Conservation (phyloP, 768 basidiomycete species). For the Lactarius indigo region DNA sequence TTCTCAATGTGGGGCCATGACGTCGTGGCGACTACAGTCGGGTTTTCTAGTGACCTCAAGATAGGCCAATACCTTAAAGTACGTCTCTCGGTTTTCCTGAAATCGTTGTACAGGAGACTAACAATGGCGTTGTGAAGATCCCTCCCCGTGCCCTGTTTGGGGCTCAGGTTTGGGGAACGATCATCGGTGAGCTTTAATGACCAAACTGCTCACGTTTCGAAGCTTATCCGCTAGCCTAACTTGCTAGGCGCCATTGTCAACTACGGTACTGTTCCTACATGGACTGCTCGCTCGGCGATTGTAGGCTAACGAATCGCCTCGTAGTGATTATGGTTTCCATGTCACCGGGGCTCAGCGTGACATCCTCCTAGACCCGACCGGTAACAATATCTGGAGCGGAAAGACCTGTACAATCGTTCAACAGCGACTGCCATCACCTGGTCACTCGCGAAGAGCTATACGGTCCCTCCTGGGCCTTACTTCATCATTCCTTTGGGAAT, state of each 20-base stretch:
- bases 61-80: slow-evolving; percentile 45
- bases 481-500: slow-evolving; percentile 53
- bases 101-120: too few relatives aligned
- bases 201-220: neutral
- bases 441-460: slow-evolving; percentile 61
- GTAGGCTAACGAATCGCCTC: slow-evolving; percentile 13
- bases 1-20: slow-evolving; percentile 70
- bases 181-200: slow-evolving; percentile 40
- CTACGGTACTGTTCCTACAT: too few relatives aligned
- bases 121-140: slow-evolving; percentile 41
- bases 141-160: slow-evolving; percentile 64
- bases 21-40: slow-evolving; percentile 51
- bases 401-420: slow-evolving; percentile 44
- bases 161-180: slow-evolving; percentile 63
- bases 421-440: slow-evolving; percentile 61
- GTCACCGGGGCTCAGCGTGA: slow-evolving; percentile 51
- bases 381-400: slow-evolving; percentile 55
- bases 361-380: slow-evolving; percentile 47
- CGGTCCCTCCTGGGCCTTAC: slow-evolving; percentile 50
- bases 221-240: neutral
- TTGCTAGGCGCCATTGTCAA: slow-evolving; percentile 34
- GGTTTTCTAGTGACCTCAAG: slow-evolving; percentile 54
- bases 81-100: neutral
- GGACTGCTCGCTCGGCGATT: slow-evolving; percentile 27
- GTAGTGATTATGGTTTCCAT: slow-evolving; percentile 57